Base-by-base conservation (phyloP, 768 basidiomycete species). In the Kwoniella europaea region DNA sequence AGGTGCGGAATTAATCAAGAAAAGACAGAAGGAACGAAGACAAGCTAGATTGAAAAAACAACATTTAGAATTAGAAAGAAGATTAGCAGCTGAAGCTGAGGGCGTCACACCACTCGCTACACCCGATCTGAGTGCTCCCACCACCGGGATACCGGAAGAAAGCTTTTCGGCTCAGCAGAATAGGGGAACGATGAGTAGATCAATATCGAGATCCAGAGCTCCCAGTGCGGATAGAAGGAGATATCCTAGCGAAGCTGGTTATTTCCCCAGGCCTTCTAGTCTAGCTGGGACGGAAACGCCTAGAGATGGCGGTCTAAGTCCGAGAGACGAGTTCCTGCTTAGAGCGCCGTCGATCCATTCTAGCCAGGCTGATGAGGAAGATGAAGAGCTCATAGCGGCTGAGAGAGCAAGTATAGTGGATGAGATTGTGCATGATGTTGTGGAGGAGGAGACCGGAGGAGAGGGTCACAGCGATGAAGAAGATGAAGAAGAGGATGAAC, bases 1-100 rank as follows among this genome's bases (percentile, higher is more conserved):
- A 22, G 86, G 86, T 3, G 85, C 84, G 53, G 82, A 82, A 66
- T 83, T 86, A n/a, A 83, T 86, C 60, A 71, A 82, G 61, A 71
- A 80, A 56, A 69, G 86, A 41, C 82, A 82, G 75, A 78, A 76
- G 53, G 85, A 85, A 65, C 60, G 85, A 13, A 74, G 75, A 67
- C 69, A 76, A 67, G 67, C 76, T 42, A 75, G 72, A 24, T 69
- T 72, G 63, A 78, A 81, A 70, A 75, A 78, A 68, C 52, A 55
- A n/a, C 55, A 71, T 57, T 60, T 66, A 18, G 72, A 68, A 73
- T 68, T 72, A 71, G 76, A 71, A 60, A 72, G 68, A 59, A 71
- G 75, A 52, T 63, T 68, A 18, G 46, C 64, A 2, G 71, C 41
- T 5, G 73, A 73, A 24, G 67, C 68, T 20, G 70, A 69, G 10